Evolutionary conservation across 1,284 basidiomycete species (phyloP), one percentile per base, ranked within the genome.

Genomic region (Leccinum fuscescens): DNA sequence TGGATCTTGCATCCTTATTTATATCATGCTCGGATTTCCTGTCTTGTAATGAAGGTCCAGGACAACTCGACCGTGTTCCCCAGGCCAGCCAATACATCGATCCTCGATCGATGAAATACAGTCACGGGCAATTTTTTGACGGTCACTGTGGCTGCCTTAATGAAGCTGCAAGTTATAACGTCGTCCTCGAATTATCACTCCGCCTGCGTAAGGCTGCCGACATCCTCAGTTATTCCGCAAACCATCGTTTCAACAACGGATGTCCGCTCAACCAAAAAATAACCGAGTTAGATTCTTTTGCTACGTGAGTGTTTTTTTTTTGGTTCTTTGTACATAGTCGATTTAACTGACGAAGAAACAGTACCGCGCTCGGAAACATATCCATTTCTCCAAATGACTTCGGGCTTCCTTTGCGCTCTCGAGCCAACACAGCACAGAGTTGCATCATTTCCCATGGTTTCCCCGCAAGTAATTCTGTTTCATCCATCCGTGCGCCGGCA

Each of bases 111-210:
- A 54, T 59, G 49, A 72, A 66, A 54, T 62, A 65, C 33, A 61
- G 58, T 37, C 54, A 61, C 5, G 54, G 61, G 7, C 64, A 57
- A 9, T 52, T 57, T 55, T 48, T 62, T 24, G 66, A 65, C 24
- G 76, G 76, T 7, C 82, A 83, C 56, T 88, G 86, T 61, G 83
- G 82, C 6, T 88, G 86, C 66, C 75, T 88, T 48, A 76, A 79
- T 56, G 84, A 86, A 60, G 64, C 76, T 29, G 68, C 76, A 31
- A 81, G 76, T 65, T 87, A 88, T 66, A 82, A 76, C 57, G 80
- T 79, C 42, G 76, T 86, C 27, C 79, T 88, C 8, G 86, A 88
- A 65, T 75, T 88, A 27, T 88, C 86, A 1, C 74, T 87, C 31
- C 77, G 84, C 56, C 77, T 88, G 31, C 78, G 85, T 33, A 83